Base-by-base conservation (phyloP, 2,329 filamentous ascomycete genomes). In the Colletotrichum caudatum region DNA sequence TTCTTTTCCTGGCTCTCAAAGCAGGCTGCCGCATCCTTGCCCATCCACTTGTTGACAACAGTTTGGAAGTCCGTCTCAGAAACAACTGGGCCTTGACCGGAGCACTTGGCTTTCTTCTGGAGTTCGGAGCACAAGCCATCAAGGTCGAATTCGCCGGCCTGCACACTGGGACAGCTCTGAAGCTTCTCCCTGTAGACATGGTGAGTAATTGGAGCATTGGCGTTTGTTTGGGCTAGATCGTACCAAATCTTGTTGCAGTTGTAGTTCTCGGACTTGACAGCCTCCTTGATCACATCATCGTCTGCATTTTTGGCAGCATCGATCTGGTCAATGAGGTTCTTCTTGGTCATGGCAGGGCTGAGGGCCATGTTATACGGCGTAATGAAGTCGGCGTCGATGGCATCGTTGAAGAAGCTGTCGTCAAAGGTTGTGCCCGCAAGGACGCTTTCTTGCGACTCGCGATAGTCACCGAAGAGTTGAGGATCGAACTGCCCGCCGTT, bases 231-330 rank as follows among this genome's bases (percentile, higher is more conserved):
- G n/a, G 3, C 18, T 26, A 20, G 35, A 16, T 20, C 93, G 79
- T 89, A 98, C 95, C 95, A 98, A 63, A 98, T 95, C 80, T 96
- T 95, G 76, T 93, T 95, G 83, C 95, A 98, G 71, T 89, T 94
- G 77, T 97, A 86, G 78, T 94, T 87, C 75, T 92, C 86, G 41
- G 65, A 50, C 64, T 72, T 69, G 8, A 72, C 63, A 14, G 69
- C 59, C 35, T 73, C 72, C 73, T 80, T 77, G 5, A 91, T 82
- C 51, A 86, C 80, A 46, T 92, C 92, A 9, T 95, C 92, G 7
- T 91, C 90, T 5, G 89, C 86, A 68, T 94, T 89, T 80, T 94
- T 91, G 72, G 91, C 84, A 20, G 89, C 90, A 77, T 97, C 94
- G 73, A 97, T 93, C 79, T 94, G 89, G 50, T 91, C 88, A 73